Percentiles rank a stretch among this genome's conserved stretches.
Evolutionary conservation across 768 basidiomycete species (phyloP).

Genomic region (Hebeloma cylindrosporum): DNA sequence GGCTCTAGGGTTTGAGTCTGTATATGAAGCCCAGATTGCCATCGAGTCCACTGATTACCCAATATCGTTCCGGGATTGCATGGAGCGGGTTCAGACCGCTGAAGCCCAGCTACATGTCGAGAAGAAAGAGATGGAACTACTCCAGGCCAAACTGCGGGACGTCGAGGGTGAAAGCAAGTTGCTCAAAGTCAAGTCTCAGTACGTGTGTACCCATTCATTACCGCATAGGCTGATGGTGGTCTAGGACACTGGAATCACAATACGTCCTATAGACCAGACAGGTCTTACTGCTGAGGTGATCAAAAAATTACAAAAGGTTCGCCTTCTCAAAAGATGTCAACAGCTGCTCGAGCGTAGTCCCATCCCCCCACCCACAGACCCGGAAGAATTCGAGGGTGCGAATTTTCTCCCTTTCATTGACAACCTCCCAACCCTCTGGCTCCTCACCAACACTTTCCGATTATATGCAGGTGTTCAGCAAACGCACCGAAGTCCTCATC

Average conservation of each 20-base stretch:
- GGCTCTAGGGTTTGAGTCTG: slow-evolving; percentile 43
- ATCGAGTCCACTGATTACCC: slow-evolving; percentile 38
- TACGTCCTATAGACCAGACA: slow-evolving; percentile 37
- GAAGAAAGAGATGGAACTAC: slow-evolving; percentile 23
- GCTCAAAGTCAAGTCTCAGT: slow-evolving; percentile 17
- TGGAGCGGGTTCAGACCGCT: slow-evolving; percentile 34
- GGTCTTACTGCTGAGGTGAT: slow-evolving; percentile 30
- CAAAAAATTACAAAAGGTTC: slow-evolving; percentile 18
- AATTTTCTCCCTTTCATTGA: slow-evolving; percentile 25
- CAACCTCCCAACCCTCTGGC: slow-evolving; percentile 44
- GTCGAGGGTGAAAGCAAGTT: slow-evolving; percentile 26
- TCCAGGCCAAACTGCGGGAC: slow-evolving; percentile 21
- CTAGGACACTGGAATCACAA: slow-evolving; percentile 33
- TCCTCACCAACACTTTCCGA: slow-evolving; percentile 44
- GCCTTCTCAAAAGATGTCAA: neutral
- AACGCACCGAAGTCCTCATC: slow-evolving; percentile 61
- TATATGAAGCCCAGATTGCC: slow-evolving; percentile 42
- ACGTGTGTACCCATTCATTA: no score
- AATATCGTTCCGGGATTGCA: slow-evolving; percentile 34
- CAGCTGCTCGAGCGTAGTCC: no score
- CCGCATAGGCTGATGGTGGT: neutral
- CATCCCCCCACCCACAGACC: neutral
- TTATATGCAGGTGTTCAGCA: slow-evolving; percentile 48
- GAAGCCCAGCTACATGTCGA: slow-evolving; percentile 28
- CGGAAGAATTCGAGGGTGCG: slow-evolving; percentile 5